Percentiles rank a stretch among this genome's conserved stretches.
Conservation (phyloP, 768 basidiomycete species). For the Russula lepida region DNA sequence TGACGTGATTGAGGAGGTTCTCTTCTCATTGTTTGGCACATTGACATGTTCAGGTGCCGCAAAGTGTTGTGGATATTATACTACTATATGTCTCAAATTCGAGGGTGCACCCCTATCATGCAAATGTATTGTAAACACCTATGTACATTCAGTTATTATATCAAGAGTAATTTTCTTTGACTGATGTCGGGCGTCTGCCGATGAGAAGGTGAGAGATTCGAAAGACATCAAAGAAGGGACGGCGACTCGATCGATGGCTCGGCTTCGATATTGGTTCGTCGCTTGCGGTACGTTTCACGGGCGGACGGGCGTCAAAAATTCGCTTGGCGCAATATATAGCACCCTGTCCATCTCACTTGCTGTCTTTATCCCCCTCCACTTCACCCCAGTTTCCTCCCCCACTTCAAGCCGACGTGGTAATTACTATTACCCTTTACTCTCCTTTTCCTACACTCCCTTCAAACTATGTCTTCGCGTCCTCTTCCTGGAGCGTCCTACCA, state of each 20-base stretch:
- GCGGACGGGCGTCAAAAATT: not conserved
- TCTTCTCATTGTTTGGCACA: not conserved
- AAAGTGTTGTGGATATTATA: not conserved
- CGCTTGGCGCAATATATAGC: not conserved
- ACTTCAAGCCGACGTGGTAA: not conserved
- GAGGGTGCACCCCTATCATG: not conserved
- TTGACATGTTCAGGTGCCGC: not conserved
- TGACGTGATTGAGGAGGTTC: not conserved
- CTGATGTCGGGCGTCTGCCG: too few relatives aligned
- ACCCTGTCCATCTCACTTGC: not conserved
- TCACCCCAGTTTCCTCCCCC: not conserved
- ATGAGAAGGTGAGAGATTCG: too few relatives aligned
- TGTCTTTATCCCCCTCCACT: too few relatives aligned
- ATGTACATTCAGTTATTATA: not conserved
- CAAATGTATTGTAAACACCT: not conserved
- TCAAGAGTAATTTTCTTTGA: too few relatives aligned
- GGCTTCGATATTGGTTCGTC: not conserved
- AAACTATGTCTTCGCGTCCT: not conserved
- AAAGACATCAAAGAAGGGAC: not conserved
- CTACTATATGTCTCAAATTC: not conserved
- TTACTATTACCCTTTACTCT: too few relatives aligned
- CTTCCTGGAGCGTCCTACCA: conserved; percentile 13
- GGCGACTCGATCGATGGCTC: not conserved
- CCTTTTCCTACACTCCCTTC: not conserved
- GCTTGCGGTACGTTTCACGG: not conserved